Evolutionary conservation across 2,329 filamentous ascomycete genomes (phyloP), one percentile per base, ranked within the genome.

Genomic region (Podosphaera xanthii): DNA sequence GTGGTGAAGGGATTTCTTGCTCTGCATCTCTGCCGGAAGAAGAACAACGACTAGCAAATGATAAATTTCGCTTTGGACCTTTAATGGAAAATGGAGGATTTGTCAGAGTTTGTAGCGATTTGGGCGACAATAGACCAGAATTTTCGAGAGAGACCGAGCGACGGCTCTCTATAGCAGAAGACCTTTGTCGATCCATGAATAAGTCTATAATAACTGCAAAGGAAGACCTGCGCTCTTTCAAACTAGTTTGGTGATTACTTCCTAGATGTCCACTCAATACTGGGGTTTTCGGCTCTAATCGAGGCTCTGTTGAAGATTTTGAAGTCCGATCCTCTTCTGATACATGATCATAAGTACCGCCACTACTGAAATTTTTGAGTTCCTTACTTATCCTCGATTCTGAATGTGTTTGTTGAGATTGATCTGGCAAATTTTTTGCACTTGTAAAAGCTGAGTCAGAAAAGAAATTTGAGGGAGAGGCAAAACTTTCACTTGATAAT

Each of bases 361-460:
- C 62, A 4, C 74, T 72, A 44, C 67, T 69, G 61, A 72, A 76
- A 22, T 80, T 77, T 67, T 69, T 62, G 50, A 63, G 63, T 60
- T 67, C 63, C 59, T 65, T 68, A 7, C 64, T 22, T 68, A 66
- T 57, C 75, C 78, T 76, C 1, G 72, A 66, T 30, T 69, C 68
- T 60, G 69, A 72, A 4, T 71, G 69, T 49, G 72, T 71, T 30
- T 69, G 69, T 40, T 77, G 73, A 30, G 68, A 69, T 9, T 77
- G 74, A 63, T 86, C 84, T 55, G 87, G 81, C 44, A 94, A 74
- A 62, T 94, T 94, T 58, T 84, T 81, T 56, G 90, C 87, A 22
- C 86, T 92, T 9, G 95, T 89, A 53, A 89, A 90, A n/a, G 94
- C 81, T 0, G 87, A 90, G 66, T 90, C 87, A 4, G 83, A 78